Base-by-base conservation (phyloP, 73 alveolate species). In the Paraurostyla sp. region DNA sequence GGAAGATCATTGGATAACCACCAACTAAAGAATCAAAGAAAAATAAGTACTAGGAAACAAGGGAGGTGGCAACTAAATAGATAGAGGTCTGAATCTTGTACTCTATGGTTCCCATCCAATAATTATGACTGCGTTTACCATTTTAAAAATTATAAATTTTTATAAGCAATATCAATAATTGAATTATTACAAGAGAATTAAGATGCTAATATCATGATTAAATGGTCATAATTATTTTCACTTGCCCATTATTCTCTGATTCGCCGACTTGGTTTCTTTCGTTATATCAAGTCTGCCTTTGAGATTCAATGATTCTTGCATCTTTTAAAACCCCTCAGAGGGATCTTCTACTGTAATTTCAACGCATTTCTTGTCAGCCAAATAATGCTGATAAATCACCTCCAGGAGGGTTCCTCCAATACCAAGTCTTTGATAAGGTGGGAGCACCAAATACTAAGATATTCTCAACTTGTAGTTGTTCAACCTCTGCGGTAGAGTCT, bases 301-400 rank as follows among this genome's bases (percentile, higher is more conserved):
- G 50, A 75, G 18, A 25, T 87, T 89, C 16, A 54, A 54, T 2
- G 68, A 50, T 40, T 87, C 93, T 43, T 63, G 49, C 93, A 87
- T 75, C 20, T 30, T 25, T 49, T 73, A 33, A 56, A 87, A 87
- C 0, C 48, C 93, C 11, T 40, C 50, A 23, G 85, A 52, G 4
- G 93, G 93, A 27, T 87, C 93, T 52, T 87, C 93, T 3, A 87
- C 93, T 7, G 90, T 59, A 27, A 87, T 75, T 49, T 87, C 93
- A 25, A 20, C 23, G 36, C 93, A 87, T 22, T 54, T 65, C 58
- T 36, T 54, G 32, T 87, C 93, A n/a, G 22, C 43, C 15, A 56
- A 46, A 42, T 87, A 87, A 38, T 30, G 42, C 23, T 51, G n/a
- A 58, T 73, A 87, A 35, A 87, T 75, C 2, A 29, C 22, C 76